A percentile compares a stretch with the other conserved stretches of the same genome.
phyloP scores from a whole-genome alignment of 257 asterid genomes.

The Lithospermum erythrorhizon region DNA sequence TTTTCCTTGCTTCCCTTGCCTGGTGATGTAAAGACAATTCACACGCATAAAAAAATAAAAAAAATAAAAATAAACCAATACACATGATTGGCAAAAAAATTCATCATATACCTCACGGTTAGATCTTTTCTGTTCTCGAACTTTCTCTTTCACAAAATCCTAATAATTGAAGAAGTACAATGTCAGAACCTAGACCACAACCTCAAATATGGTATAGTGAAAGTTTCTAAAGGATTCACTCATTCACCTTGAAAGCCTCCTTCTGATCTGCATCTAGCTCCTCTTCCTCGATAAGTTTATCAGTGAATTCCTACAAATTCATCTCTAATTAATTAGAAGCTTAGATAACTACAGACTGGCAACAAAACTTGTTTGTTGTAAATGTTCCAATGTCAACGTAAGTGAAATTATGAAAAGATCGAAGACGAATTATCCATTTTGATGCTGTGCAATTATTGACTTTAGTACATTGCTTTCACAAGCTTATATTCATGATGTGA shows the following conservation, averaged over 20 bases:
- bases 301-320: constrained; percentile 49
- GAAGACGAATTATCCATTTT: too few species aligned
- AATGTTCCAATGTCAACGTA: too few species aligned
- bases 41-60: not conserved
- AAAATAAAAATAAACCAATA: not conserved
- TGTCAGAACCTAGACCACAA: not conserved
- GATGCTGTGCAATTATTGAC: too few species aligned
- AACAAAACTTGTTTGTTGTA: not conserved
- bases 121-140: constrained; percentile 59
- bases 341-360: not conserved
- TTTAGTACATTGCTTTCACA: too few species aligned
- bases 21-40: constrained; percentile 7
- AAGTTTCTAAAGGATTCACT: constrained; percentile 21
- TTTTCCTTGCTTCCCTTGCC: constrained; percentile 86
- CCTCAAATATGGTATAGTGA: not conserved
- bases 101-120: constrained; percentile 53
- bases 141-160: constrained; percentile 70
- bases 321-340: not conserved
- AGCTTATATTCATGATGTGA: too few species aligned
- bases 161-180: constrained; percentile 8
- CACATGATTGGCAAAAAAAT: not conserved
- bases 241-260: constrained; percentile 57
- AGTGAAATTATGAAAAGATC: too few species aligned
- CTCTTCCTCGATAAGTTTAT: constrained; percentile 59
- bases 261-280: constrained; percentile 58